A percentile compares a stretch with the other conserved stretches of the same genome.
These are phyloP conservation scores for Aspergillus carbonarius DNA, from an alignment of 2,329 filamentous ascomycete species.

Conservation along the genomic window DNA sequence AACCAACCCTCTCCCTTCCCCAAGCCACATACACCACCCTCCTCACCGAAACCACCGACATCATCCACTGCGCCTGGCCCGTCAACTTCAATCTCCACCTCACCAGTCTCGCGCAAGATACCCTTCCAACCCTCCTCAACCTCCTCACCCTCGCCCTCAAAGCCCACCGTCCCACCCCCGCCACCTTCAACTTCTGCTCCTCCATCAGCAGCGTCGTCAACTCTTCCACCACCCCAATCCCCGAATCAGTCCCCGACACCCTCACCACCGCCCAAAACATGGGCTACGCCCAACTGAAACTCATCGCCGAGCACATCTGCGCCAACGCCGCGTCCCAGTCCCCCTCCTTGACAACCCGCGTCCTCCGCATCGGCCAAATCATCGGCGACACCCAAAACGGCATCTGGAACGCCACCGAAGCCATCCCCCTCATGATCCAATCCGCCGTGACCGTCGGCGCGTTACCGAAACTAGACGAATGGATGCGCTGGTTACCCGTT, in stretches of 20 bases:
- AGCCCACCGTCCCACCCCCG: slow-evolving; percentile 29
- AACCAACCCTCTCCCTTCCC: slow-evolving; percentile 51
- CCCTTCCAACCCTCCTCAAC: slow-evolving; percentile 52
- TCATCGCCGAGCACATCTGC: slow-evolving; percentile 35
- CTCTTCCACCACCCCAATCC: slow-evolving; percentile 26
- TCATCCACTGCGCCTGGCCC: slow-evolving; percentile 65
- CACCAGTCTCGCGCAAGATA: slow-evolving; percentile 55
- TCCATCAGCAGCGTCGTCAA: slow-evolving; percentile 47
- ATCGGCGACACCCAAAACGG: slow-evolving; percentile 30
- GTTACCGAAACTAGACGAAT: slow-evolving; percentile 49
- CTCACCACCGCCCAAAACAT: slow-evolving; percentile 41
- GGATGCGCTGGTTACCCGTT: slow-evolving; percentile 46
- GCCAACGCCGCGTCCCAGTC: slow-evolving; percentile 15
- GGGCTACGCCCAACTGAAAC: slow-evolving; percentile 45
- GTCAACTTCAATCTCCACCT: slow-evolving; percentile 64
- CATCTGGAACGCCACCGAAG: slow-evolving; percentile 31
- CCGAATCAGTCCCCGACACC: slow-evolving; percentile 35
- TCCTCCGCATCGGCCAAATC: slow-evolving; percentile 39
- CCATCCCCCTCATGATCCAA: slow-evolving; percentile 54
- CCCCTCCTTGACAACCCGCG: slow-evolving; percentile 14
- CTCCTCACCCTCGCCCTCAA: slow-evolving; percentile 40
- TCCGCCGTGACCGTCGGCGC: slow-evolving; percentile 45
- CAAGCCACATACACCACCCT: slow-evolving; percentile 43
- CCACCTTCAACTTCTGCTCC: slow-evolving; percentile 52
- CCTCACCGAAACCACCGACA: slow-evolving; percentile 44